Evolutionary conservation across 2,329 filamentous ascomycete species (phyloP).

Genomic region (Fusarium sublunatum): DNA sequence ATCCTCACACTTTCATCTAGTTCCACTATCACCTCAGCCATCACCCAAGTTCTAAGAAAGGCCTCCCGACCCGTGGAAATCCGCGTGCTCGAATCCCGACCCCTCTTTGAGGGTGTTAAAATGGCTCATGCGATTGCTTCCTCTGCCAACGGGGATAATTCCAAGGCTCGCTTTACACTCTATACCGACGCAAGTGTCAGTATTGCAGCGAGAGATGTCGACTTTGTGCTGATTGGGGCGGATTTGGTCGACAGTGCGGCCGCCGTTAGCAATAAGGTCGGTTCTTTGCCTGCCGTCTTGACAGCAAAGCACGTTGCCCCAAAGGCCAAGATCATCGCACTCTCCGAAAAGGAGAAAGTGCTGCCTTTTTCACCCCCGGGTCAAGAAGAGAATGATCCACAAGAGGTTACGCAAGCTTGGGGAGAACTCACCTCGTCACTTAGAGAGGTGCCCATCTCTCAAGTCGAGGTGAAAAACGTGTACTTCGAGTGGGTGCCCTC

Average conservation of each 20-base stretch:
- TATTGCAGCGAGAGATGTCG: conserved; percentile 61
- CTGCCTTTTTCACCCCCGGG: conserved; percentile 56
- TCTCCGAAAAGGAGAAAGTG: conserved; percentile 72
- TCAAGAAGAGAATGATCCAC: conserved; percentile 61
- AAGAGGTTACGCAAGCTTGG: conserved; percentile 65
- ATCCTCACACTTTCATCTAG: conserved; percentile 72
- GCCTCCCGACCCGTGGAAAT: conserved; percentile 60
- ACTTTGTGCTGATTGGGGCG: conserved; percentile 72
- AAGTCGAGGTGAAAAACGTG: conserved; percentile 58
- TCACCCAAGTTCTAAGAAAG: conserved; percentile 56
- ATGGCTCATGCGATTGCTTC: conserved; percentile 63
- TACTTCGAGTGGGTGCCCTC: conserved; percentile 71
- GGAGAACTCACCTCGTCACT: conserved; percentile 21
- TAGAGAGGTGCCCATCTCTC: background rate
- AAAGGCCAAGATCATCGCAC: conserved; percentile 61
- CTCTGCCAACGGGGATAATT: conserved; percentile 48
- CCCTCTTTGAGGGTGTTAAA: conserved; percentile 72
- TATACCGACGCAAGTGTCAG: conserved; percentile 71
- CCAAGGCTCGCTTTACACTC: conserved; percentile 55
- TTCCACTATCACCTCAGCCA: conserved; percentile 66
- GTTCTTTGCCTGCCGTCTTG: conserved; percentile 69
- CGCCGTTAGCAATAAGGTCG: conserved; percentile 74
- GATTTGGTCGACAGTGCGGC: conserved; percentile 69
- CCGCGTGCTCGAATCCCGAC: conserved; percentile 73
- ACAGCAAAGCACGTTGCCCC: conserved; percentile 63